Base-by-base conservation (phyloP, 345 rosid genomes). In the Pelargonium nanum region DNA sequence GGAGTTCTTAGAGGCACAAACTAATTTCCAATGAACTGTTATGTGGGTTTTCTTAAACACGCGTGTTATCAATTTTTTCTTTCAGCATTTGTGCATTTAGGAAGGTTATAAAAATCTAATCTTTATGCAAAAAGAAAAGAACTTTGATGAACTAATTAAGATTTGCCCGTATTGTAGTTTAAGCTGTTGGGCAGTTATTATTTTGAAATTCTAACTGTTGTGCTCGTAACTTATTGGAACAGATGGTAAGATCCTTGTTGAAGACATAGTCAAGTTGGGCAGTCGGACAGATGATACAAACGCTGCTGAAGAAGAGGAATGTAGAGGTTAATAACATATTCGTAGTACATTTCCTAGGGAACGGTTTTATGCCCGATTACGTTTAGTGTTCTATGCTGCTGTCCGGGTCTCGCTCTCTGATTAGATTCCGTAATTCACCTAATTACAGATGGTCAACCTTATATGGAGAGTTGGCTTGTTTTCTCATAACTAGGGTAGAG, bases 201-300 rank as follows among this genome's bases (percentile, higher is more conserved):
- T 40, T 40, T 40, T 17, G 15, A 6, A 40, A 40, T 40, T 40
- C 48, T 40, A 17, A 40, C 48, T 7, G 32, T 28, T 28, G 7
- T 2, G 4, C 3, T 7, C 48, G 15, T 17, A 15, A 40, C 48
- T 40, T 22, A 63, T 51, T 68, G 65, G 16, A 68, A 71, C 71
- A 89, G 98, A 92, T 70, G 97, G 98, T 66, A 92, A 86, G 79
- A 89, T 92, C 60, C 88, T 87, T 40, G 93, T 92, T 60, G 96
- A 92, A 72, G 98, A 92, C 83, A 92, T 92, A 32, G 86, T 88
- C 56, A 82, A 75, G 56, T 64, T 86, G 79, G 98, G 93, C 70
- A 82, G 93, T 69, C 66, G 63, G 61, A 77, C 68, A 0, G 96
- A 92, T 64, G 88, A 85, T 57, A 20, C 56, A 59, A 57, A 62